Conservation (phyloP, 352 stramenopile genomes). For the Globisporangium parvum region DNA sequence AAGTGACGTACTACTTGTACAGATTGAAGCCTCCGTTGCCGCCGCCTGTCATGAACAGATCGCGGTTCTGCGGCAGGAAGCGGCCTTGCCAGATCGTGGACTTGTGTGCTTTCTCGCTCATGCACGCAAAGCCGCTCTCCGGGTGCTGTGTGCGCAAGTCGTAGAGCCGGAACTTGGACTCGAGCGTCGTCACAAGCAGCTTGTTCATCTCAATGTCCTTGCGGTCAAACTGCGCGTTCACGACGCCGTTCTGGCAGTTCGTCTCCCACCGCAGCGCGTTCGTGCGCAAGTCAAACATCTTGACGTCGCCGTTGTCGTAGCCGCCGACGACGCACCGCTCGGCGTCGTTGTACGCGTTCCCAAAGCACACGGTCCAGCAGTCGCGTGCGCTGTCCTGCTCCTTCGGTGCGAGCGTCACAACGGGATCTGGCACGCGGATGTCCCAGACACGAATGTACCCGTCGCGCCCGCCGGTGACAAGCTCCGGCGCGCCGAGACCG, state of each 20-base stretch:
- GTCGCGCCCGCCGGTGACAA: conserved; percentile 92
- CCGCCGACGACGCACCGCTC: conserved; percentile 91
- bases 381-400: conserved; percentile 79
- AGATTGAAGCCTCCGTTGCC: conserved; percentile 96
- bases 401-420: conserved; percentile 90
- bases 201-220: conserved; percentile 99
- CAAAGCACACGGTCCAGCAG: conserved; percentile 95
- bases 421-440: conserved; percentile 83
- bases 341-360: conserved; percentile 92
- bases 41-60: conserved; percentile 95
- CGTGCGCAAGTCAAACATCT: conserved; percentile 94
- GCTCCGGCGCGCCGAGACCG: conserved; percentile 88
- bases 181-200: conserved; percentile 91
- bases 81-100: conserved; percentile 93
- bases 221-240: conserved; percentile 93
- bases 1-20: conserved; percentile 93
- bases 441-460: conserved; percentile 96
- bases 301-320: conserved; percentile 97
- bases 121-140: conserved; percentile 88
- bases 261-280: conserved; percentile 94
- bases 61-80: conserved; percentile 94
- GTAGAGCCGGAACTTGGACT: conserved; percentile 95
- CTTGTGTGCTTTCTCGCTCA: conserved; percentile 92
- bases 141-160: conserved; percentile 92
- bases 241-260: conserved; percentile 96